A percentile compares a stretch with the other conserved stretches of the same genome.
These are phyloP conservation scores for Logfia minima DNA, from an alignment of 129 eudicot species.

Conservation along the genomic window DNA sequence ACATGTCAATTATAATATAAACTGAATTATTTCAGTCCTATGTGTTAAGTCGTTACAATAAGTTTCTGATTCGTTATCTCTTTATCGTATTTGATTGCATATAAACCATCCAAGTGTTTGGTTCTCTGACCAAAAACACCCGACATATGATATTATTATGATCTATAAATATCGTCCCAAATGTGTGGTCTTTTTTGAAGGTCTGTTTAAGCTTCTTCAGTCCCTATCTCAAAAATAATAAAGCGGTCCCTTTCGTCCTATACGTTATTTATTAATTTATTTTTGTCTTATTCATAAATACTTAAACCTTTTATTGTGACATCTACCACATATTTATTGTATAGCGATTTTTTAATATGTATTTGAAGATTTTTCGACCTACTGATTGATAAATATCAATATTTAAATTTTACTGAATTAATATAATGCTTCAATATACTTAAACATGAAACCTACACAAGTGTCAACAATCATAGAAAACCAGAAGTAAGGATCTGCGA, in stretches of 20 bases:
- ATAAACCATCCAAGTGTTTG: slow-evolving; percentile 29
- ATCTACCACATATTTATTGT: too few species aligned
- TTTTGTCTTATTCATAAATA: background rate
- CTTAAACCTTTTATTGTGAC: too few species aligned
- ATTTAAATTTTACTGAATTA: too few species aligned
- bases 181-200: slow-evolving; percentile 15
- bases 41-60: background rate
- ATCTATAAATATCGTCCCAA: background rate
- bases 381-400: too few species aligned
- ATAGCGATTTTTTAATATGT: too few species aligned
- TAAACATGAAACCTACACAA: too few species aligned
- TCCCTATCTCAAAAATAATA: slow-evolving; percentile 8
- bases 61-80: slow-evolving; percentile 20
- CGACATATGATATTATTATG: background rate
- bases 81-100: background rate
- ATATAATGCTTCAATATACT: too few species aligned
- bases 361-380: too few species aligned
- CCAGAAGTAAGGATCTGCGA: background rate
- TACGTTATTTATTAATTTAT: background rate
- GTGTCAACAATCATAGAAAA: too few species aligned
- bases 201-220: slow-evolving; percentile 4
- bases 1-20: too few species aligned
- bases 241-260: background rate
- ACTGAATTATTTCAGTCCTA: too few species aligned
- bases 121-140: slow-evolving; percentile 1